These are phyloP conservation scores for Stemphylium lycopersici DNA, from an alignment of 2,329 filamentous ascomycete species.

Conservation along the genomic window DNA sequence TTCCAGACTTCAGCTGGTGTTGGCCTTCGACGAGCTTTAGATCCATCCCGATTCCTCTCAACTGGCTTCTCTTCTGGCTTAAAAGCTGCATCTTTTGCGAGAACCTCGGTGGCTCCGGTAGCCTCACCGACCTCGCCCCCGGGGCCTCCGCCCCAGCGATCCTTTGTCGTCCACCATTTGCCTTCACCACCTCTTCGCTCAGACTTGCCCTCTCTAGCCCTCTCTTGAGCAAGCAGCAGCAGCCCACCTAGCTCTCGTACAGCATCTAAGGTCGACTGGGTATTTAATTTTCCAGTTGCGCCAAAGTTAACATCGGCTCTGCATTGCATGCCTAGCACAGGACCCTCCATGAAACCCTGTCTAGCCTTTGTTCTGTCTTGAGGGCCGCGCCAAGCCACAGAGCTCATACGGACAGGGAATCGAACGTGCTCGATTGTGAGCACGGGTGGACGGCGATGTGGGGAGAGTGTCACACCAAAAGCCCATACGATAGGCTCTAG, in stretches of 20 bases:
- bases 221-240: conserved; percentile 65
- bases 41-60: conserved; percentile 32
- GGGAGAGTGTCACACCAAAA: conserved; percentile 61
- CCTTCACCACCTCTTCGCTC: conserved; percentile 60
- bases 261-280: conserved; percentile 55
- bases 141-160: conserved; percentile 63
- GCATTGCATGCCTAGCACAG: conserved; percentile 62
- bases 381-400: conserved; percentile 60
- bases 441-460: conserved; percentile 54
- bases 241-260: conserved; percentile 64
- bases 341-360: conserved; percentile 63
- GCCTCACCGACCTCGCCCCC: conserved; percentile 52
- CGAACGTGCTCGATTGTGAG: conserved; percentile 58
- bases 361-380: conserved; percentile 59
- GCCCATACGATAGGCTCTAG: conserved; percentile 64
- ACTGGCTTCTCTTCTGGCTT: conserved; percentile 46
- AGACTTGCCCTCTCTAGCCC: conserved; percentile 60
- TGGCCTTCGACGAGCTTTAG: conserved; percentile 49
- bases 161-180: conserved; percentile 65
- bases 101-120: conserved; percentile 28
- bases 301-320: conserved; percentile 62
- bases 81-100: conserved; percentile 32
- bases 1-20: conserved; percentile 61
- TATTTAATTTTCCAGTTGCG: conserved; percentile 32
- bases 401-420: conserved; percentile 63